Evolutionary conservation across 768 basidiomycete species (phyloP), one percentile per base, ranked within the genome.

Genomic region (Rhodosporidiobolus sp.): DNA sequence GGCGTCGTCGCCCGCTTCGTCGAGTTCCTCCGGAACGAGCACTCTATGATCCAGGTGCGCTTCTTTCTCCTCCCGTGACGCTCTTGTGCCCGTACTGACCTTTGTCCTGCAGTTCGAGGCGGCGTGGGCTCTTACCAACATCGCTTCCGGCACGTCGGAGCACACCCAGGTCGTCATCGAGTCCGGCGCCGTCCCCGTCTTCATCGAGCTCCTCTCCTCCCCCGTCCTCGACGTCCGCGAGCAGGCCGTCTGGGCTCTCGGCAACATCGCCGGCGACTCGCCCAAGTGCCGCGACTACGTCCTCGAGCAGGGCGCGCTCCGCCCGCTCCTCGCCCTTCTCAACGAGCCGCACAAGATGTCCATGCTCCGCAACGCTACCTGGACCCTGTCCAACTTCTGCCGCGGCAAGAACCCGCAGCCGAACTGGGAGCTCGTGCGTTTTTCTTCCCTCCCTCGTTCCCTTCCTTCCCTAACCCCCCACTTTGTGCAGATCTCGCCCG

Each of bases 321-420:
- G 92, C 67, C 96, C 96, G n/a, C 84, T 99, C 67, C 83, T 98
- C 73, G 87, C 89, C 45, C 78, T 84, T 22, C 71, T 76, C 56
- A 72, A 72, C 70, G 70, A 72, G 82, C 90, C 97, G 78, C 94
- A 98, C 86, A 99, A 99, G 83, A 85, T 98, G 76, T 94, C 92
- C 80, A 99, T 99, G 95, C 88, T 98, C 46, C 71, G 83, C 71
- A 85, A 99, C 81, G 96, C 96, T 28, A 99, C 96, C 28, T 99
- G 96, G 96, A 98, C 96, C 22, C 83, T 99, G 81, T 94, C 92
- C 85, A 99, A 99, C 85, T 98, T 99, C 83, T 99, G 96, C 83
- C 86, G 96, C 77, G 96, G 96, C 77, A 98, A 98, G 84, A 88
- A 89, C 67, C 96, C 96, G 74, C 96, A 98, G 81, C 96, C 96